A percentile compares a stretch with the other conserved stretches of the same genome.
phyloP scores from a whole-genome alignment of 352 stramenopile genomes.

The Phytophthora boehmeriae region DNA sequence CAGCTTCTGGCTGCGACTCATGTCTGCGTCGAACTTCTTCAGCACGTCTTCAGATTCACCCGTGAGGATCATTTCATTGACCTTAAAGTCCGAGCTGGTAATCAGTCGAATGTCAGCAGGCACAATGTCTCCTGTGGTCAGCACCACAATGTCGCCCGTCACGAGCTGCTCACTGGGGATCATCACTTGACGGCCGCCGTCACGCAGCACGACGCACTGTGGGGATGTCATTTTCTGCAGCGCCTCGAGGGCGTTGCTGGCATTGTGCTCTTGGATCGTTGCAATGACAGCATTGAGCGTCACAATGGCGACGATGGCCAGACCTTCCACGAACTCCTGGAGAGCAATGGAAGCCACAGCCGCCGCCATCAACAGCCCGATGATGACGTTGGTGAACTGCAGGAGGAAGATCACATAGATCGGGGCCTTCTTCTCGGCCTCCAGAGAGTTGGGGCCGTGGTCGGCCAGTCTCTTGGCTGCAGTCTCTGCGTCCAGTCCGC shows the following conservation, averaged over 20 bases:
- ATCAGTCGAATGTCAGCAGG: constrained; percentile 91
- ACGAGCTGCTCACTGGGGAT: constrained; percentile 71
- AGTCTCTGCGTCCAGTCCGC: constrained; percentile 40
- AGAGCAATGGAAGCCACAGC: constrained; percentile 67
- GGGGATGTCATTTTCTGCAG: constrained; percentile 77
- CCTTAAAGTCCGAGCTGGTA: constrained; percentile 79
- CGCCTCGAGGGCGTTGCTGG: constrained; percentile 71
- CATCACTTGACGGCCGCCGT: constrained; percentile 52
- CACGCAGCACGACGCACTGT: constrained; percentile 63
- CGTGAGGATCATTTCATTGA: constrained; percentile 95
- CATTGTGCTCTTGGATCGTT: constrained; percentile 70
- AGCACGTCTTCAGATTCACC: constrained; percentile 89
- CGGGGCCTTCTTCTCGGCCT: constrained; percentile 60
- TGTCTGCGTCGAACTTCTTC: constrained; percentile 65
- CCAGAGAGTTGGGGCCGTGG: constrained; percentile 55
- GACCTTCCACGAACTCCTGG: constrained; percentile 71
- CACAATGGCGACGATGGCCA: constrained; percentile 77
- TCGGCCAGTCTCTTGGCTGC: constrained; percentile 42
- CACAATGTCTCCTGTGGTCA: constrained; percentile 93
- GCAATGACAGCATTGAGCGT: constrained; percentile 76
- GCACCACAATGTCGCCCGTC: constrained; percentile 78
- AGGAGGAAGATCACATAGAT: constrained; percentile 71
- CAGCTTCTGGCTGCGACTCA: constrained; percentile 56
- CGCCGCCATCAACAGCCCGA: constrained; percentile 64
- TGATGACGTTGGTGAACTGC: constrained; percentile 83